Conservation (phyloP, 768 basidiomycete species). For the Sarcomyxa edulis region DNA sequence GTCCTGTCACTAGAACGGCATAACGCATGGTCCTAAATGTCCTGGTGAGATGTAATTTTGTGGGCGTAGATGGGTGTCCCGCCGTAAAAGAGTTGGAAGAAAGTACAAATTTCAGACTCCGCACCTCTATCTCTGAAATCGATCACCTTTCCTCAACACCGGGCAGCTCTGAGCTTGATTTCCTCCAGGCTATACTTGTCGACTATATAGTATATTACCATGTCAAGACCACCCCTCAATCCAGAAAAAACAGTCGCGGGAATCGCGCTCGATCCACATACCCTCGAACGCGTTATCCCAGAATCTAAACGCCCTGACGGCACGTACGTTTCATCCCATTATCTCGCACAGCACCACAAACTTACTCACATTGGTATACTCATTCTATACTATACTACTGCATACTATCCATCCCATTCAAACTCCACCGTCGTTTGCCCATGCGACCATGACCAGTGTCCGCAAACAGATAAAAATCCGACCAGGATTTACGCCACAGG, state of each 20-base stretch:
- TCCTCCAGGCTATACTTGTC: background rate
- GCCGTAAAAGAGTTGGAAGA: conserved; percentile 7
- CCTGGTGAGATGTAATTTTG: conserved; percentile 1
- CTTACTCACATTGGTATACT: too few species aligned
- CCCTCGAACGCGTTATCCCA: conserved; percentile 85
- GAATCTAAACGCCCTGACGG: conserved; percentile 80
- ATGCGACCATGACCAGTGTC: conserved; percentile 53
- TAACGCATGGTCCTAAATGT: conserved; percentile 82
- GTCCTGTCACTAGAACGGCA: conserved; percentile 88
- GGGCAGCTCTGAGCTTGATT: background rate
- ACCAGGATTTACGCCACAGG: conserved; percentile 92
- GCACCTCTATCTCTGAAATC: conserved; percentile 10
- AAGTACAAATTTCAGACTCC: conserved; percentile 24
- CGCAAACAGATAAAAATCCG: conserved; percentile 88
- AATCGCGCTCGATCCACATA: conserved; percentile 81
- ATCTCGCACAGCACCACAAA: conserved; percentile 11
- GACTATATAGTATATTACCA: too few species aligned
- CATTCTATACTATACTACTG: too few species aligned
- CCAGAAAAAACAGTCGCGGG: conserved; percentile 70
- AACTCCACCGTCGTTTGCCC: too few species aligned
- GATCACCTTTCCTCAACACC: background rate
- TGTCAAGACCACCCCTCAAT: conserved; percentile 75
- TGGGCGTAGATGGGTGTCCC: conserved; percentile 4
- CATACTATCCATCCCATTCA: background rate
- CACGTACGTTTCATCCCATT: conserved; percentile 49